phyloP scores from a whole-genome alignment of 352 stramenopile species.

The Globisporangium nodosum region DNA sequence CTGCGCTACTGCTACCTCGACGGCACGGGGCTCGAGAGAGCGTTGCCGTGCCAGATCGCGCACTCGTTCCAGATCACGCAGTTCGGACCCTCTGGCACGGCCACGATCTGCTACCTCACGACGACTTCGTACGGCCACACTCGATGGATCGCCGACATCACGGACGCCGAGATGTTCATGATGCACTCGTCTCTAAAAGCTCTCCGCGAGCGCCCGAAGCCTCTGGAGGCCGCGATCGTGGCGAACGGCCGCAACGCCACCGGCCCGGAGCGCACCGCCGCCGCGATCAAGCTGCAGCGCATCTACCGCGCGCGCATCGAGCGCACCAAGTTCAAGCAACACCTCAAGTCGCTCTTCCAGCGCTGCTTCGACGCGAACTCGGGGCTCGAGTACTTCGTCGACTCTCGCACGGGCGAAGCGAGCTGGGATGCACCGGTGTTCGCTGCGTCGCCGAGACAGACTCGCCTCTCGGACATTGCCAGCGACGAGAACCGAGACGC shows the following conservation, averaged over 20 bases:
- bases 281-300: constrained; percentile 58
- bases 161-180: constrained; percentile 48
- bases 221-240: constrained; percentile 16
- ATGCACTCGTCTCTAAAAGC: constrained; percentile 44
- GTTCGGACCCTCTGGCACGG: constrained; percentile 19
- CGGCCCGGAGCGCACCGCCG: constrained; percentile 47
- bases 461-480: neutral
- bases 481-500: neutral
- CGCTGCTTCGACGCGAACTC: constrained; percentile 37
- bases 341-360: constrained; percentile 53
- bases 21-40: constrained; percentile 36
- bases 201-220: constrained; percentile 21
- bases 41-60: constrained; percentile 36
- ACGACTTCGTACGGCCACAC: constrained; percentile 15
- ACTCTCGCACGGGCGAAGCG: constrained; percentile 51
- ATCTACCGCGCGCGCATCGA: constrained; percentile 66
- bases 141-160: constrained; percentile 50
- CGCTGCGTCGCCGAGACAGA: constrained; percentile 9
- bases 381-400: constrained; percentile 52
- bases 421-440: constrained; percentile 46
- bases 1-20: constrained; percentile 66
- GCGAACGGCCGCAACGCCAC: constrained; percentile 53
- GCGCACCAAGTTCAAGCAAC: constrained; percentile 48
- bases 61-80: constrained; percentile 60
- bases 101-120: constrained; percentile 45